These are phyloP conservation scores for Cystobasidium onofrii DNA, from an alignment of 768 basidiomycete species.

Conservation along the genomic window DNA sequence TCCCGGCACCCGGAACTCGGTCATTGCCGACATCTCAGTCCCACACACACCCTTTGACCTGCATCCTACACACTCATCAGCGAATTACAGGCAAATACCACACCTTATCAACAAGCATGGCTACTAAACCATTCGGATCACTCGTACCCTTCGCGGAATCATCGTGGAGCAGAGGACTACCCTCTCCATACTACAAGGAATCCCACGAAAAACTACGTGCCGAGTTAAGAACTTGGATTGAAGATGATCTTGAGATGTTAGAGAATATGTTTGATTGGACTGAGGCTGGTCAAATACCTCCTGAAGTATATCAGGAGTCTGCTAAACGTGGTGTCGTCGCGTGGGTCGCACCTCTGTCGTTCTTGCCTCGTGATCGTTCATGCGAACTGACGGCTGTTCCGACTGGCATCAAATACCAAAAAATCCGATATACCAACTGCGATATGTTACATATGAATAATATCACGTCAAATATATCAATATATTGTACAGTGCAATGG, in stretches of 20 bases:
- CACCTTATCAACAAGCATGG: slow-evolving; percentile 10
- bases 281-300: slow-evolving; percentile 37
- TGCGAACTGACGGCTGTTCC: no score
- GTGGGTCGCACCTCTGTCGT: no score
- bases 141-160: slow-evolving; percentile 38
- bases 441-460: no score
- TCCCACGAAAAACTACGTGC: slow-evolving; percentile 33
- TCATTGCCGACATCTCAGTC: neutral
- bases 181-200: slow-evolving; percentile 41
- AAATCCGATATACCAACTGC: no score
- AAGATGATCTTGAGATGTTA: slow-evolving; percentile 35
- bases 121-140: slow-evolving; percentile 42
- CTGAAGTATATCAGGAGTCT: slow-evolving; percentile 34
- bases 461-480: neutral
- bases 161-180: slow-evolving; percentile 34
- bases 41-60: no score
- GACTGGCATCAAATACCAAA: no score
- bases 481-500: neutral
- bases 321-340: slow-evolving; percentile 36
- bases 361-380: no score
- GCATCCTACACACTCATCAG: no score
- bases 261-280: slow-evolving; percentile 40
- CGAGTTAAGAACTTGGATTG: slow-evolving; percentile 5
- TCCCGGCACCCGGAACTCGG: neutral
- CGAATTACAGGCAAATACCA: no score